Evolutionary conservation across 129 eudicot genomes (phyloP), one percentile per base, ranked within the genome.

Genomic region (Chrysanthemum lavandulifolium): DNA sequence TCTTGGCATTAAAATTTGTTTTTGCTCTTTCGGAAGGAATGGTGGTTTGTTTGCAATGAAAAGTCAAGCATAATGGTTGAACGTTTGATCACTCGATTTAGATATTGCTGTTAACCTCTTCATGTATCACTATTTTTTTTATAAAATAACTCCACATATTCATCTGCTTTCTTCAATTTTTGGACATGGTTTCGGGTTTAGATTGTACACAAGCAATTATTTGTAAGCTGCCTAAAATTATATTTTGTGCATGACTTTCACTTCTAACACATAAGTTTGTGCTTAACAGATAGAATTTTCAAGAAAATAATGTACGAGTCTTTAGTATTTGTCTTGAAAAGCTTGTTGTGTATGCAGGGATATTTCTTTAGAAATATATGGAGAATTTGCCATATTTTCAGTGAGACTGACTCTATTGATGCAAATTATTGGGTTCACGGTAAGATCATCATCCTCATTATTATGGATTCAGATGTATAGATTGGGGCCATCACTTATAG

Each of bases 381-480:
- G 98, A 72, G 76, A 78, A 49, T 78, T 77, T 71, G 91, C 77
- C 68, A 79, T 85, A 45, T 84, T 87, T 75, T 93, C 92, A 31
- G 85, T 89, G 84, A 89, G 86, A 80, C 81, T 93, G 60, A 84
- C 95, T 19, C 77, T 93, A 8, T 63, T 78, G 65, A 89, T 89
- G 98, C 96, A 93, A 73, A 89, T 89, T 76, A 78, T 89, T 69
- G 98, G 93, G 71, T 89, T 89, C 75, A 68, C 80, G 13, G 89
- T 89, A 69, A 93, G 92, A 85, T 61, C 86, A 55, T 87, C 81
- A 10, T 93, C 98, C 50, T 87, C 98, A 2, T 79, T 89, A 19
- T 73, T 93, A 72, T 93, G 98, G 98, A 82, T 89, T 60, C 98
- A 89, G 88, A 93, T 93, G 95, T 93, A 89, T 86, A 89, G 91